A percentile compares a stretch with the other conserved stretches of the same genome.
These are phyloP conservation scores for Madurella fahalii DNA, from an alignment of 2,329 filamentous ascomycete species.

Conservation along the genomic window DNA sequence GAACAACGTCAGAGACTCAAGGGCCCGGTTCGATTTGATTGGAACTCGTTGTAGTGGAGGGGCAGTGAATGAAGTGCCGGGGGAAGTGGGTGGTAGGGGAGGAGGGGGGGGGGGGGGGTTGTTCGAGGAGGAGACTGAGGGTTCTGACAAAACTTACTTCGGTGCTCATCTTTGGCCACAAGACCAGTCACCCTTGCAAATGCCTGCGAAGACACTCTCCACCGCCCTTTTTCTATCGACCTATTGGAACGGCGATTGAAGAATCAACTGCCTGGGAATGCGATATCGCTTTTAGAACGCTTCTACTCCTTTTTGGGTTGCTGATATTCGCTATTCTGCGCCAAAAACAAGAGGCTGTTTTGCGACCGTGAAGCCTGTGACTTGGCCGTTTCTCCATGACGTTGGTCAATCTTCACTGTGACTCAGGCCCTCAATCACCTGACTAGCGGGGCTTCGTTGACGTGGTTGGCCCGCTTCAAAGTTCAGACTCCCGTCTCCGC, in stretches of 20 bases:
- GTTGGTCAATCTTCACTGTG: conserved; percentile 19
- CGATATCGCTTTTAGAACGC: background rate
- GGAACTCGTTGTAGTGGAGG: conserved; percentile 16
- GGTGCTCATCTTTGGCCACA: conserved; percentile 31
- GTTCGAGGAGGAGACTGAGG: too few relatives aligned
- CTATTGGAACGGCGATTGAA: background rate
- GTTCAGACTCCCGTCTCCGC: too few relatives aligned
- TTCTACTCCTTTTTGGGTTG: conserved; percentile 2
- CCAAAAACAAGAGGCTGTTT: conserved; percentile 1
- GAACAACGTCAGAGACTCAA: background rate
- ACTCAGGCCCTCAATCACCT: conserved; percentile 25
- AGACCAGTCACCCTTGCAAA: conserved; percentile 7
- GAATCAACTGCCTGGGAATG: background rate
- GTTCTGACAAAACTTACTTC: conserved; percentile 31
- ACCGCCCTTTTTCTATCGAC: conserved; percentile 15
- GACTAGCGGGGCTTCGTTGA: conserved; percentile 20
- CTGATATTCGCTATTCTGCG: conserved; percentile 3
- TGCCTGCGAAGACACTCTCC: conserved; percentile 14
- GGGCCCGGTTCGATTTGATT: background rate
- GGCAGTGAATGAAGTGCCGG: conserved; percentile 9
- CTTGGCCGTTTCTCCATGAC: conserved; percentile 20
- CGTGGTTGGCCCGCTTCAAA: background rate
- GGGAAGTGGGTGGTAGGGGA: conserved; percentile 7
- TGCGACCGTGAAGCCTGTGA: background rate
- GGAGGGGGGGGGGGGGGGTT: conserved; percentile 15